Evolutionary conservation across 2,329 filamentous ascomycete species (phyloP).

Genomic region (Colletotrichum cuscutae): DNA sequence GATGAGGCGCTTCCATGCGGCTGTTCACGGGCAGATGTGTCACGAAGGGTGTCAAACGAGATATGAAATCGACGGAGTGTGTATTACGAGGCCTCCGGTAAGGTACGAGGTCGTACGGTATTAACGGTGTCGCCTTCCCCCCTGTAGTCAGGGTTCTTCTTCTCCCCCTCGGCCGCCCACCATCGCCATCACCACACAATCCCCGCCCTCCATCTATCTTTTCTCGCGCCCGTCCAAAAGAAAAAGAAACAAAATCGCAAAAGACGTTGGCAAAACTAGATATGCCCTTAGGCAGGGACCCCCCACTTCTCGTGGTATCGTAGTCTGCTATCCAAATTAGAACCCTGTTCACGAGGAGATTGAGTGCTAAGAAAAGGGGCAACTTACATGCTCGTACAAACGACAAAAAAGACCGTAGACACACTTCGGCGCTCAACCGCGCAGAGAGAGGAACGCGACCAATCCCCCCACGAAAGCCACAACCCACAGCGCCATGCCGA

Average conservation of each 20-base stretch:
- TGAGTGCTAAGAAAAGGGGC: not conserved
- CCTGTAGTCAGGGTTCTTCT: not conserved
- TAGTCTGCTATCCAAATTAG: not conserved
- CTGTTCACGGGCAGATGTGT: not conserved
- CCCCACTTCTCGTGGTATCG: not conserved
- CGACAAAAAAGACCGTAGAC: not conserved
- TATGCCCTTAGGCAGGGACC: constrained; percentile 31
- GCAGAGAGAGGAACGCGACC: constrained; percentile 13
- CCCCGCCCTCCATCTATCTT: too few species aligned
- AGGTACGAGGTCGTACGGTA: not conserved
- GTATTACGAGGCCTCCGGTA: not conserved
- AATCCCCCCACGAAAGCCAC: constrained; percentile 2
- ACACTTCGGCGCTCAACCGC: not conserved
- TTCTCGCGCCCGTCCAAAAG: too few species aligned
- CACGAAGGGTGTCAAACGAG: not conserved
- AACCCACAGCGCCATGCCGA: constrained; percentile 22
- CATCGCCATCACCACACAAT: not conserved
- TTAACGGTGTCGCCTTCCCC: too few species aligned
- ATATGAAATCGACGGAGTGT: not conserved
- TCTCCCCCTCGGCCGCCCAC: not conserved
- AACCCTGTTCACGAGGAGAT: not conserved
- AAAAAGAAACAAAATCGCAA: not conserved
- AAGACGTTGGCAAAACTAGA: not conserved
- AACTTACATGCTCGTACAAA: constrained; percentile 11
- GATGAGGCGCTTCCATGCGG: too few species aligned